Evolutionary conservation across 2,329 filamentous ascomycete species (phyloP), one percentile per base, ranked within the genome.

Genomic region (Aspergillus costaricaensis): DNA sequence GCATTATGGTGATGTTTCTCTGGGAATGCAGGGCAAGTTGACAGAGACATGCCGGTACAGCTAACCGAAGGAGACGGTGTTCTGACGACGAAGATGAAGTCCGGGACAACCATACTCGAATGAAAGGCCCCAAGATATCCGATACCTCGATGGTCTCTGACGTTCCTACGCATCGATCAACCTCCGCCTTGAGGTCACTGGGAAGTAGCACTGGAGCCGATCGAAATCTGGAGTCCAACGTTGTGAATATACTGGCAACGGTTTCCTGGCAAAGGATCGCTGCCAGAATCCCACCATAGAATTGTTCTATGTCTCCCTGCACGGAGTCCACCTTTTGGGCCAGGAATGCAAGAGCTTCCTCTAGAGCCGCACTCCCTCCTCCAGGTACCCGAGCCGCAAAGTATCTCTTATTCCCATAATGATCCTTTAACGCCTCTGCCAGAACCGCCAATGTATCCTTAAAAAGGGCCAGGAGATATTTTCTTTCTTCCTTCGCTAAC

Each of bases 321-420:
- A 56, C 57, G 21, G 62, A 58, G 47, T 68, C 65, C 83, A 65
- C 84, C 85, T 57, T 88, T 82, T 56, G 87, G 77, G 36, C 89
- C 86, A 74, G 88, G 87, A 73, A 86, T 87, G 63, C 85, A 85
- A 78, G 84, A 5, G 85, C 86, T 71, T 91, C 86, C 70, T 95
- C 88, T 57, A 97, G 75, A 7, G 87, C 85, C 65, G 87, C 83
- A 88, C 92, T 96, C 3, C 94, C 92, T 59, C 88, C 90, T 21
- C 86, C 88, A 60, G 91, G 85, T 30, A 96, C 86, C 66, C 87
- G 84, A 66, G 87, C 88, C 60, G 87, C 85, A 74, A 98, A 98
- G 79, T 94, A 97, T 67, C 91, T 86, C 70, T 89, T 86, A 77
- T 98, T 99, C 19, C 93, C 94, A 50, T 89, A 83, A 75, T 98